phyloP scores from a whole-genome alignment of 148 eudicot species.

The Amaranthus cruentus region DNA sequence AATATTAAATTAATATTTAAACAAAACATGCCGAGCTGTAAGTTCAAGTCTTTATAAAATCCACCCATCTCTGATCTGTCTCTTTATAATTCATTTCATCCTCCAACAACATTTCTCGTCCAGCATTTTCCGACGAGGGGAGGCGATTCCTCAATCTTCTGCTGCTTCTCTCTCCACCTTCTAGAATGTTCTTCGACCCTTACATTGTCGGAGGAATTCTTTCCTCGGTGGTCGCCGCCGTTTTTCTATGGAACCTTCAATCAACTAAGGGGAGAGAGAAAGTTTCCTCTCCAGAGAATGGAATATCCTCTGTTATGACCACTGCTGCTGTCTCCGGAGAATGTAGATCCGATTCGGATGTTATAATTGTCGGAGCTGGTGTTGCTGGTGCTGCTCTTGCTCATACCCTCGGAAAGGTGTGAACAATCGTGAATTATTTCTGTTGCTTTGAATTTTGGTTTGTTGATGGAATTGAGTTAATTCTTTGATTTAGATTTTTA shows the following conservation, averaged over 20 bases:
- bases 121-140: neutral
- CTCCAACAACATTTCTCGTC: no score
- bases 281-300: conserved; percentile 8
- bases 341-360: conserved; percentile 39
- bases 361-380: conserved; percentile 80
- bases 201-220: conserved; percentile 30
- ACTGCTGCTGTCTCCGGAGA: conserved; percentile 25
- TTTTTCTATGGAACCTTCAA: conserved; percentile 23
- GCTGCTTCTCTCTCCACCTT: neutral
- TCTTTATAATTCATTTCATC: no score
- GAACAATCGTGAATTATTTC: neutral
- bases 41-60: no score
- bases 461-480: neutral
- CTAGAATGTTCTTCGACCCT: conserved; percentile 36
- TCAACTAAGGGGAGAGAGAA: conserved; percentile 19
- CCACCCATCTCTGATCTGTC: no score
- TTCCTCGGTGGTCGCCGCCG: conserved; percentile 34
- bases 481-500: neutral
- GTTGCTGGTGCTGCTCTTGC: conserved; percentile 94
- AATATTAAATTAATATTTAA: no score
- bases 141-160: neutral
- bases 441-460: neutral
- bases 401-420: conserved; percentile 83
- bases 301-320: conserved; percentile 21
- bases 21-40: no score